Base-by-base conservation (phyloP, 2,329 filamentous ascomycete species). In the Colletotrichum musicola region DNA sequence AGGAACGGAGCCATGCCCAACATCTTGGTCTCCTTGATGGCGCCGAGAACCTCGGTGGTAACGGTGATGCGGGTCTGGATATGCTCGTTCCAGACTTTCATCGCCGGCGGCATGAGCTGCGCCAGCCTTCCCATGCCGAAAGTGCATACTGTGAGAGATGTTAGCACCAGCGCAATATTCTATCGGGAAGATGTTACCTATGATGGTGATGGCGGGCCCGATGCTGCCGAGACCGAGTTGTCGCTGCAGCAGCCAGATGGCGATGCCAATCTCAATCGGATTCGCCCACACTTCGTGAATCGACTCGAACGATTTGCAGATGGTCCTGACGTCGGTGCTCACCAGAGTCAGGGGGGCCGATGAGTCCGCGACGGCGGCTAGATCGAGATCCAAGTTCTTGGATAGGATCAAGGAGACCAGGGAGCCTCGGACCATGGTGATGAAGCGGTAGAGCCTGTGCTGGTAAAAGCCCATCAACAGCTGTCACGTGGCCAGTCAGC, bases 11-110 rank as follows among this genome's bases (percentile, higher is more conserved):
- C 68, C 0, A 77, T 55, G 0, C 77, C 77, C 0, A 76, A 70
- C 77, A 79, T 79, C n/a, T 78, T 79, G 18, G 74, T 71, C 2
- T 74, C 76, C 35, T 77, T 79, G 58, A 79, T 78, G 1, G 69
- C 71, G 0, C 73, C 70, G 2, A 79, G 59, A 55, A 79, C 74
- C 4, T 72, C 68, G 0, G 77, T 74, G 0, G 77, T 79, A 0
- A 73, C 73, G 0, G 70, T 62, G 3, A 79, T 68, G 1, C 77
- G 73, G 16, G 70, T 72, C 16, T 79, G 72, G 1, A 78, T 76
- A 1, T 76, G 74, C 2, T 74, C 77, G 16, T 74, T 71, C 74
- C 75, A 76, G 7, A 67, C 57, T 2, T 72, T 77, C n/a, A 77
- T 76, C 5, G 76, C 73, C 1, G 70, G 67, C 13, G 76, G 73